Percentiles rank a stretch among this genome's conserved stretches.
Evolutionary conservation across 1,139 yeast genomes (phyloP).

Genomic region (Yarrowia galli): DNA sequence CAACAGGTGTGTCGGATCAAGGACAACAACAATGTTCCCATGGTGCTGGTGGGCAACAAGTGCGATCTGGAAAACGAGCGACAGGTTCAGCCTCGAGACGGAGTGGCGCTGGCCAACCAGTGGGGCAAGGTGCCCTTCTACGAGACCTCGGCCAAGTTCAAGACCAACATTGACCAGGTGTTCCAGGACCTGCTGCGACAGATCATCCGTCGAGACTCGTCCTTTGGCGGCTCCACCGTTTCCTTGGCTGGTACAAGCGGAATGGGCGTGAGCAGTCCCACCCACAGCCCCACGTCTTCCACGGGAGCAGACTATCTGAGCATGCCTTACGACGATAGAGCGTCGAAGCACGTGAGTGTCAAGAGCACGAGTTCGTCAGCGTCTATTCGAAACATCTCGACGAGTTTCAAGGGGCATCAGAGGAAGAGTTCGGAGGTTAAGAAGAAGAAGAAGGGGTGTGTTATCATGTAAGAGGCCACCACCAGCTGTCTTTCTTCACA

Average conservation of each 20-base stretch:
- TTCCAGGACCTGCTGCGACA: slow-evolving; percentile 88
- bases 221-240: slow-evolving; percentile 34
- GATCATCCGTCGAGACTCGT: slow-evolving; percentile 51
- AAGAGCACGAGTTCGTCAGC: slow-evolving; percentile 32
- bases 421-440: slow-evolving; percentile 22
- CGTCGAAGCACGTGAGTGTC: slow-evolving; percentile 30
- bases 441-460: slow-evolving; percentile 34
- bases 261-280: slow-evolving; percentile 28
- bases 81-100: slow-evolving; percentile 49
- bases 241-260: slow-evolving; percentile 37
- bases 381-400: slow-evolving; percentile 32
- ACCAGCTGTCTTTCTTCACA: not conserved
- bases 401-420: slow-evolving; percentile 31
- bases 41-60: slow-evolving; percentile 56
- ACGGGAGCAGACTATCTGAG: slow-evolving; percentile 26
- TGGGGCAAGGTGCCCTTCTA: slow-evolving; percentile 93
- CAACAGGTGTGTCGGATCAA: slow-evolving; percentile 93
- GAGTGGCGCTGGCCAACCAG: slow-evolving; percentile 73
- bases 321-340: slow-evolving; percentile 19
- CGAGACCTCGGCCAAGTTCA: slow-evolving; percentile 82
- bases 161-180: slow-evolving; percentile 86
- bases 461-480: slow-evolving; percentile 3
- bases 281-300: slow-evolving; percentile 29
- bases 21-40: slow-evolving; percentile 56
- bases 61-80: slow-evolving; percentile 81